phyloP scores from a whole-genome alignment of 139 green algal genomes.

The Gonium pectorale region DNA sequence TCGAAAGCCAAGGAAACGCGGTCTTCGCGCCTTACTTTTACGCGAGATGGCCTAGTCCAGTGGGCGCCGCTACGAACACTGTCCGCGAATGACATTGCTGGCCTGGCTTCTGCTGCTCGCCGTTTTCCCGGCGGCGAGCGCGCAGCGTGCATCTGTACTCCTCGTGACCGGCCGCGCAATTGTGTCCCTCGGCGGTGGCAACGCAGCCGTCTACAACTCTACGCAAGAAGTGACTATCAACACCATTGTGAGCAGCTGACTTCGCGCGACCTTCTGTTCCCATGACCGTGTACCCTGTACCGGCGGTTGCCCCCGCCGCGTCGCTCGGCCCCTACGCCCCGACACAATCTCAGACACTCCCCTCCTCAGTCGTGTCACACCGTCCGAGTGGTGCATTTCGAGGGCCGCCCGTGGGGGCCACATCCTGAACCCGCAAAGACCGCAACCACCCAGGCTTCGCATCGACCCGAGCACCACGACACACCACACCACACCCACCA shows the following conservation, averaged over 20 bases:
- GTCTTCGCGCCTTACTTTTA: too few relatives aligned
- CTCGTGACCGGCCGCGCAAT: constrained; percentile 1
- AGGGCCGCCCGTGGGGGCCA: too few relatives aligned
- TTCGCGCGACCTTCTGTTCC: not conserved
- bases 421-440: too few relatives aligned
- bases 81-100: too few relatives aligned
- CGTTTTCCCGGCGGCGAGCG: not conserved
- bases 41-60: too few relatives aligned
- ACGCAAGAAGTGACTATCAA: not conserved
- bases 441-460: too few relatives aligned
- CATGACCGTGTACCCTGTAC: not conserved
- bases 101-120: not conserved
- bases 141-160: not conserved
- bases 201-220: not conserved
- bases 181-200: not conserved
- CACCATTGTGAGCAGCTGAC: not conserved
- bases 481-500: not conserved
- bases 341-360: not conserved
- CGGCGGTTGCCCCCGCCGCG: too few relatives aligned
- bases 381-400: not conserved
- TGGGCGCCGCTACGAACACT: too few relatives aligned
- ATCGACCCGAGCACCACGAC: not conserved
- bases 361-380: not conserved
- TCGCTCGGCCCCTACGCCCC: too few relatives aligned
- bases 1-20: too few relatives aligned